Evolutionary conservation across 2,329 filamentous ascomycete genomes (phyloP).

Genomic region (Decorospora gaudefroyi): DNA sequence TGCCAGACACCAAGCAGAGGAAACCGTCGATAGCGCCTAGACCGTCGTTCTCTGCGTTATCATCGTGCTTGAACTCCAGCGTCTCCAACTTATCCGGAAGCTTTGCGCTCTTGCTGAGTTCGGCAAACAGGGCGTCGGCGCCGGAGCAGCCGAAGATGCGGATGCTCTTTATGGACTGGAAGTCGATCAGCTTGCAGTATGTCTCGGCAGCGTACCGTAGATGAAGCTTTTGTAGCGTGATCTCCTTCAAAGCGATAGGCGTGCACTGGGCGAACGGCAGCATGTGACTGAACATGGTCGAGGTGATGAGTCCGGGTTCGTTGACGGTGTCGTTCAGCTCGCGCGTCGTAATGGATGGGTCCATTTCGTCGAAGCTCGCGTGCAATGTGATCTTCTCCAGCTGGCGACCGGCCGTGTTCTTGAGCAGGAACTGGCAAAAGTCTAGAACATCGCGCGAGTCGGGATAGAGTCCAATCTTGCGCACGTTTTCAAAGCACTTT

Average conservation of each 20-base stretch:
- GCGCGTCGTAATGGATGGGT: constrained; percentile 41
- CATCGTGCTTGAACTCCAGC: constrained; percentile 54
- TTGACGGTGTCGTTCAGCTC: constrained; percentile 56
- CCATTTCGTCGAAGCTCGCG: constrained; percentile 52
- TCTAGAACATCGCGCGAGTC: constrained; percentile 53
- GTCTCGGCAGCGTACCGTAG: constrained; percentile 55
- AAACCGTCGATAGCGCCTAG: constrained; percentile 55
- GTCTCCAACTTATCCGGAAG: constrained; percentile 53
- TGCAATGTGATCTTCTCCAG: constrained; percentile 56
- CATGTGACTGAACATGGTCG: constrained; percentile 54
- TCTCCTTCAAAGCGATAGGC: constrained; percentile 51
- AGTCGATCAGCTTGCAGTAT: constrained; percentile 55
- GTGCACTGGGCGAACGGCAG: constrained; percentile 54
- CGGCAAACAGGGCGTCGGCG: constrained; percentile 54
- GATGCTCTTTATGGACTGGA: constrained; percentile 50
- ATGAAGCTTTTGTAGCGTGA: constrained; percentile 53
- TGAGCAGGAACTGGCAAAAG: constrained; percentile 51
- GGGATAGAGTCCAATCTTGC: constrained; percentile 54
- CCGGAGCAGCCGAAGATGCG: constrained; percentile 53
- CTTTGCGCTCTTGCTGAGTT: constrained; percentile 52
- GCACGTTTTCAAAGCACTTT: constrained; percentile 49
- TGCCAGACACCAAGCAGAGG: constrained; percentile 52
- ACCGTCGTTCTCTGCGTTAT: constrained; percentile 54
- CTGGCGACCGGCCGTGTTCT: constrained; percentile 43
- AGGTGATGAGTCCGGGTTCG: constrained; percentile 53